A percentile compares a stretch with the other conserved stretches of the same genome.
phyloP scores from a whole-genome alignment of 139 green algal genomes.

The Coelastrella sp. region DNA sequence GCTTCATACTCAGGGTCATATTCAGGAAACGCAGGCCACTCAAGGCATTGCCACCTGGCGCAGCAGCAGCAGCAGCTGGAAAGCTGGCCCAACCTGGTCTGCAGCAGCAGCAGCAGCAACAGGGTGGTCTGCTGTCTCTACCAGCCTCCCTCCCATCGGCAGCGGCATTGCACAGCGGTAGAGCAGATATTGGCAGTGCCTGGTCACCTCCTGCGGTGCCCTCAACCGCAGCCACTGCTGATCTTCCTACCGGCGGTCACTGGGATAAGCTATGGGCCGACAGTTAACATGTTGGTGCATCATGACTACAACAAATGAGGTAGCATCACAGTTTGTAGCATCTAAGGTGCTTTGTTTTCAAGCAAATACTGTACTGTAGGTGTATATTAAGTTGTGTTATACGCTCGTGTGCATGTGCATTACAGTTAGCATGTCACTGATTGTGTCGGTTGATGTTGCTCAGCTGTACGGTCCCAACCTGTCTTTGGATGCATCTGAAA shows the following conservation, averaged over 20 bases:
- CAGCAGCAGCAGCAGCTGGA: constrained; percentile 8
- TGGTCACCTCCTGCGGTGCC: constrained; percentile 27
- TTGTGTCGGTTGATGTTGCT: no score
- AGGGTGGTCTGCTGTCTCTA: neutral
- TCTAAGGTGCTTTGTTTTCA: no score
- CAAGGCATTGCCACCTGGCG: constrained; percentile 1
- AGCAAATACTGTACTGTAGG: no score
- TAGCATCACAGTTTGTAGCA: no score
- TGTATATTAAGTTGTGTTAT: no score
- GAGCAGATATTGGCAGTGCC: neutral
- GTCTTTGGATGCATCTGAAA: no score
- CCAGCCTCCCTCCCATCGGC: constrained; percentile 12
- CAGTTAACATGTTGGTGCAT: constrained; percentile 9
- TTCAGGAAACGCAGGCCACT: constrained; percentile 40
- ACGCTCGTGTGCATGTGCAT: no score
- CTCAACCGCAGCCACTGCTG: neutral
- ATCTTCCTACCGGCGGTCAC: constrained; percentile 26
- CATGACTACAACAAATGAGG: no score
- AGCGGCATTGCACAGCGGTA: neutral
- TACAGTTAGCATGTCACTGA: no score
- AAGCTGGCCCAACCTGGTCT: neutral
- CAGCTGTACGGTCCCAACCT: no score
- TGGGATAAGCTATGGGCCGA: constrained; percentile 46
- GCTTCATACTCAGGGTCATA: constrained; percentile 94
- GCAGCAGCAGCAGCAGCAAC: neutral